These are phyloP conservation scores for Cladosporium sp. DNA, from an alignment of 2,329 filamentous ascomycete genomes.

Conservation along the genomic window DNA sequence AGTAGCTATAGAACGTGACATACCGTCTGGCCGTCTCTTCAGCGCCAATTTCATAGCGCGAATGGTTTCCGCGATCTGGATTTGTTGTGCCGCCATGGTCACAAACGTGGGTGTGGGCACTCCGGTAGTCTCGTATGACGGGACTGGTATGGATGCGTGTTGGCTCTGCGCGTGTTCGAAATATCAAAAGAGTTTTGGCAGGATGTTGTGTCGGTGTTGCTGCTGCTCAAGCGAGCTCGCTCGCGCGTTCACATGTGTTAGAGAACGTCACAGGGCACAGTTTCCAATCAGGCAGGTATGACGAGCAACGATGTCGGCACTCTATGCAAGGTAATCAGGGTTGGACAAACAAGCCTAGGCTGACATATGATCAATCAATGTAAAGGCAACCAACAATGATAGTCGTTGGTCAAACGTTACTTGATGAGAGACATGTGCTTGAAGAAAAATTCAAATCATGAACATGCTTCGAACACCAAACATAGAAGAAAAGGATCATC, in stretches of 20 bases:
- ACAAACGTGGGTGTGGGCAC: not conserved
- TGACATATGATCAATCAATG: no score
- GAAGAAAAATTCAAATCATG: no score
- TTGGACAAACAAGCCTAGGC: no score
- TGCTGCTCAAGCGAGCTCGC: not conserved
- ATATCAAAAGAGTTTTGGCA: not conserved
- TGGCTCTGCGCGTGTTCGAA: not conserved
- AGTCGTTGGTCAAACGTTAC: no score
- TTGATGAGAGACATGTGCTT: no score
- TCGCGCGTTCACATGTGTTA: conserved; percentile 7
- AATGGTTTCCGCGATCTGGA: conserved; percentile 66
- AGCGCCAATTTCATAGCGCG: conserved; percentile 67
- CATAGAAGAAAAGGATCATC: no score
- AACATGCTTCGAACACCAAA: no score
- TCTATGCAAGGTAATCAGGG: no score
- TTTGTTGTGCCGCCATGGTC: conserved; percentile 52
- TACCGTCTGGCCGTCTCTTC: conserved; percentile 63
- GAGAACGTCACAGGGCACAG: conserved; percentile 5
- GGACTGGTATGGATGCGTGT: no score
- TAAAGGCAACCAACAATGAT: no score
- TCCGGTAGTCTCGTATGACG: not conserved
- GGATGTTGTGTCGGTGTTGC: conserved; percentile 4
- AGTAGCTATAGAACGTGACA: conserved; percentile 20
- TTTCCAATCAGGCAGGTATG: not conserved
- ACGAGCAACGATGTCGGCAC: not conserved